Evolutionary conservation across 371 early-diverging fungal species (phyloP).

Genomic region (Nematocida displodere): DNA sequence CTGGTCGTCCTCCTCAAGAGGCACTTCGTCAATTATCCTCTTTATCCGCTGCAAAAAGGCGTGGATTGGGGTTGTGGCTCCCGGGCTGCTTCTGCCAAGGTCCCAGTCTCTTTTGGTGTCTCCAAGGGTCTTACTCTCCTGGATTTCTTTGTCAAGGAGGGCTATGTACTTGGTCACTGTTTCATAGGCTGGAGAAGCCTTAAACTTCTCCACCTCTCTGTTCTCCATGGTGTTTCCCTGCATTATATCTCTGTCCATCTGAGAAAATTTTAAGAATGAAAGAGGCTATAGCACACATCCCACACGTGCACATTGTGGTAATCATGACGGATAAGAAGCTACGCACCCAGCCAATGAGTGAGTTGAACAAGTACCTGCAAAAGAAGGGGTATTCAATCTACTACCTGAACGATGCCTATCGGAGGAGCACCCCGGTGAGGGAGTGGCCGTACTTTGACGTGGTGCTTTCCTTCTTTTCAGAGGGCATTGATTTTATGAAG

Average conservation of each 20-base stretch:
- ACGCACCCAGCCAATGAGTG: conserved; percentile 31
- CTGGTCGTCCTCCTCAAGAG: conserved; percentile 30
- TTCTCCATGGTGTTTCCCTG: conserved; percentile 1
- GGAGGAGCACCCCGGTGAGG: conserved; percentile 60
- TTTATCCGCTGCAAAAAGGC: background rate
- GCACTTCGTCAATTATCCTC: conserved; percentile 3
- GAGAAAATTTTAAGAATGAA: conserved; percentile 24
- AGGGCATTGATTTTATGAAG: conserved; percentile 84
- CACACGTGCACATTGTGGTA: conserved; percentile 41
- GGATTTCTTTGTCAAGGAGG: conserved; percentile 5
- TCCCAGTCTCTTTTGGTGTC: conserved; percentile 12
- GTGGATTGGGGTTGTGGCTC: background rate
- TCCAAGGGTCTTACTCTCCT: conserved; percentile 12
- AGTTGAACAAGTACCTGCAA: conserved; percentile 19
- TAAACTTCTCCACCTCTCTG: conserved; percentile 31
- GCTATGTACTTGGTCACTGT: conserved; percentile 8
- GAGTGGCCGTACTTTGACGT: conserved; percentile 91
- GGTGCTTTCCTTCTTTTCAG: conserved; percentile 85
- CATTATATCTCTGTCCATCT: background rate
- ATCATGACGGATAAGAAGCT: conserved; percentile 36
- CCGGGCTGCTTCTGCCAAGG: background rate
- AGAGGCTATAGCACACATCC: conserved; percentile 4
- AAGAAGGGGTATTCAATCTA: conserved; percentile 32
- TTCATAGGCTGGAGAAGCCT: conserved; percentile 27
- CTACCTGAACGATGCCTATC: conserved; percentile 23